Conservation (phyloP, 805 yeast genomes). For the Ogataea zsoltii region DNA sequence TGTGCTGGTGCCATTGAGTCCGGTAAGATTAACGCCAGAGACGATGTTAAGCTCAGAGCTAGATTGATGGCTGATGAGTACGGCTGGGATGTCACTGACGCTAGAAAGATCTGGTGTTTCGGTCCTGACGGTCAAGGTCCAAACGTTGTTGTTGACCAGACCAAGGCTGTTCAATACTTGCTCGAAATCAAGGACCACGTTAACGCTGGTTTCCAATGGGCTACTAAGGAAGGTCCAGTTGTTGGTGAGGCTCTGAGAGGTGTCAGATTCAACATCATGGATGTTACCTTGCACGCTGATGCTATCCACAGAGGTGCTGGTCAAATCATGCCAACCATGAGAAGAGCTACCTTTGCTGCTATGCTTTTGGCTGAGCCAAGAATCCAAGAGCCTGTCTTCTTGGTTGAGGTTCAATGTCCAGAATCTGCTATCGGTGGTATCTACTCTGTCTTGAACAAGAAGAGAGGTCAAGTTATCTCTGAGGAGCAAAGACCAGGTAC, state of each 20-base stretch:
- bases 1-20: slow-evolving; percentile 85
- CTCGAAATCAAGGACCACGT: slow-evolving; percentile 99
- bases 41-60: slow-evolving; percentile 98
- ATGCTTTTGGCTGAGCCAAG: slow-evolving; percentile 98
- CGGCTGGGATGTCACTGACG: slow-evolving; percentile 99
- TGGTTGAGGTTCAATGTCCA: slow-evolving; percentile 99
- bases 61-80: slow-evolving; percentile 97
- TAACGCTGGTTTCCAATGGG: slow-evolving; percentile 99
- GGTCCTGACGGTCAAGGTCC: slow-evolving; percentile 99
- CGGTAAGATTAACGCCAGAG: slow-evolving; percentile 92
- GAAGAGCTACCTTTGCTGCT: slow-evolving; percentile 99
- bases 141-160: slow-evolving; percentile 97
- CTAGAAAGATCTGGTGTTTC: slow-evolving; percentile 99
- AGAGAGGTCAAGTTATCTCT: slow-evolving; percentile 99
- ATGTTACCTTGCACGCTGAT: slow-evolving; percentile 99
- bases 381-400: slow-evolving; percentile 98
- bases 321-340: slow-evolving; percentile 99
- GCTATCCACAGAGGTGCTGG: slow-evolving; percentile 99
- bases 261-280: slow-evolving; percentile 95
- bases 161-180: slow-evolving; percentile 99
- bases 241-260: slow-evolving; percentile 96
- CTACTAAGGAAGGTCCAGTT: slow-evolving; percentile 99
- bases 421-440: slow-evolving; percentile 99
- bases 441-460: slow-evolving; percentile 98
- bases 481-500: slow-evolving; percentile 99